Percentiles rank a stretch among this genome's conserved stretches.
Conservation (phyloP, 2,329 filamentous ascomycete species). For the Westerdykella ornata region DNA sequence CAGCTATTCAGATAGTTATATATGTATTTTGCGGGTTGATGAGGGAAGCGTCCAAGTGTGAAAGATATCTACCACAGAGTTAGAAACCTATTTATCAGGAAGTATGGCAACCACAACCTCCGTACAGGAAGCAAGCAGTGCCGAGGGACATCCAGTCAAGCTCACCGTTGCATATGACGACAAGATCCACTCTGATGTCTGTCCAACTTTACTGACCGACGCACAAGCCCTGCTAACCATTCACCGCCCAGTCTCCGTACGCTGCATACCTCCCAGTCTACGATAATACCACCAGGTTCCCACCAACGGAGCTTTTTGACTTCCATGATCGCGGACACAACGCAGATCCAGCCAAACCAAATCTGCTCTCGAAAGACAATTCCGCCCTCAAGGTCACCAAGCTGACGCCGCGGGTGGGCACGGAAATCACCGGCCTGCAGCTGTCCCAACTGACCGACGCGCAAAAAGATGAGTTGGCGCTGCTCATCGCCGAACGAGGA, state of each 20-base stretch:
- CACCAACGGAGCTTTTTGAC: constrained; percentile 33
- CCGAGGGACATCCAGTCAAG: constrained; percentile 16
- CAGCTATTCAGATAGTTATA: background rate
- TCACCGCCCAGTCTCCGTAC: constrained; percentile 29
- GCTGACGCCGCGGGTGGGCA: constrained; percentile 23
- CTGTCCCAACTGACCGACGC: constrained; percentile 39
- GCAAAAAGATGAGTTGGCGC: constrained; percentile 44
- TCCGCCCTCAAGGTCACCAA: constrained; percentile 16
- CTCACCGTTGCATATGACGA: constrained; percentile 19
- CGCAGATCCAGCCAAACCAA: constrained; percentile 41
- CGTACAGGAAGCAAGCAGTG: constrained; percentile 14
- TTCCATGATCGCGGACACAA: constrained; percentile 38
- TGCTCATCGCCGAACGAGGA: constrained; percentile 31
- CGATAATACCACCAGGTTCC: constrained; percentile 35
- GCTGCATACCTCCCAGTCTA: constrained; percentile 32
- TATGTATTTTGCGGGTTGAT: background rate
- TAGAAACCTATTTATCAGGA: background rate
- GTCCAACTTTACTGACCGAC: background rate
- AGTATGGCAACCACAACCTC: constrained; percentile 4
- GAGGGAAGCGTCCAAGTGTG: background rate
- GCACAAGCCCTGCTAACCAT: background rate
- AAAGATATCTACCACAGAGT: background rate
- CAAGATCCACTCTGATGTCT: constrained; percentile 15
- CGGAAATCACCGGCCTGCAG: constrained; percentile 35
- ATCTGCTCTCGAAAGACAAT: constrained; percentile 34